These are phyloP conservation scores for Plantago ovata DNA, from an alignment of 257 asterid genomes.

Conservation along the genomic window DNA sequence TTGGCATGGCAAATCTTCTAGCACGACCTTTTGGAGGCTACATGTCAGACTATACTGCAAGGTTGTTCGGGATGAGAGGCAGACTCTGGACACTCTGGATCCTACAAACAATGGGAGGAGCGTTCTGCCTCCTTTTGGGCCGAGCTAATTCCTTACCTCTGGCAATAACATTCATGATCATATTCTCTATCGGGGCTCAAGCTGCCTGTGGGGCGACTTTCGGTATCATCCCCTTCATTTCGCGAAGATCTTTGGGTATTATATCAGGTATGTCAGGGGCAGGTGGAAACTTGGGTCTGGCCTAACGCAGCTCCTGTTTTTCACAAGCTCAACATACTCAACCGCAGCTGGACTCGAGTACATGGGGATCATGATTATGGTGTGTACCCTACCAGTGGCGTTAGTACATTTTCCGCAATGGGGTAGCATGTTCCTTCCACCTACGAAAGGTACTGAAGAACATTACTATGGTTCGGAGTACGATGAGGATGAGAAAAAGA, in stretches of 20 bases:
- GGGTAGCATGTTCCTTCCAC: slow-evolving; percentile 58
- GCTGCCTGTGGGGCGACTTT: slow-evolving; percentile 60
- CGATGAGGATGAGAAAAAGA: slow-evolving; percentile 39
- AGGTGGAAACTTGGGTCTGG: slow-evolving; percentile 66
- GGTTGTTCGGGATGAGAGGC: slow-evolving; percentile 58
- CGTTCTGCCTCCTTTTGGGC: slow-evolving; percentile 43
- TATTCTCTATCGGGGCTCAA: slow-evolving; percentile 52
- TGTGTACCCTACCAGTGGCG: slow-evolving; percentile 42
- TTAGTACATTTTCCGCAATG: slow-evolving; percentile 64
- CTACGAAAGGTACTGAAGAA: slow-evolving; percentile 43
- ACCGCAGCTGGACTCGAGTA: slow-evolving; percentile 33
- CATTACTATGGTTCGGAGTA: slow-evolving; percentile 52
- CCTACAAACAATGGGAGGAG: slow-evolving; percentile 51
- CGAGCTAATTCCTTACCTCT: slow-evolving; percentile 34
- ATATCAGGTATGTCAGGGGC: slow-evolving; percentile 55
- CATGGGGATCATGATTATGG: slow-evolving; percentile 55
- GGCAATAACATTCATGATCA: slow-evolving; percentile 42
- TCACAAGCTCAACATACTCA: slow-evolving; percentile 29
- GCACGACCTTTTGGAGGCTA: slow-evolving; percentile 56
- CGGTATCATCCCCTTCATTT: slow-evolving; percentile 48
- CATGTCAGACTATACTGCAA: slow-evolving; percentile 36
- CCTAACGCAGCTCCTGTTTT: slow-evolving; percentile 44
- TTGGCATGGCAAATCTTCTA: slow-evolving; percentile 51
- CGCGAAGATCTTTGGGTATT: slow-evolving; percentile 47
- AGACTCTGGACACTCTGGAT: slow-evolving; percentile 52